These are phyloP conservation scores for Tripidium arundinaceum DNA, from an alignment of 202 grass and related monocot species.

Conservation along the genomic window DNA sequence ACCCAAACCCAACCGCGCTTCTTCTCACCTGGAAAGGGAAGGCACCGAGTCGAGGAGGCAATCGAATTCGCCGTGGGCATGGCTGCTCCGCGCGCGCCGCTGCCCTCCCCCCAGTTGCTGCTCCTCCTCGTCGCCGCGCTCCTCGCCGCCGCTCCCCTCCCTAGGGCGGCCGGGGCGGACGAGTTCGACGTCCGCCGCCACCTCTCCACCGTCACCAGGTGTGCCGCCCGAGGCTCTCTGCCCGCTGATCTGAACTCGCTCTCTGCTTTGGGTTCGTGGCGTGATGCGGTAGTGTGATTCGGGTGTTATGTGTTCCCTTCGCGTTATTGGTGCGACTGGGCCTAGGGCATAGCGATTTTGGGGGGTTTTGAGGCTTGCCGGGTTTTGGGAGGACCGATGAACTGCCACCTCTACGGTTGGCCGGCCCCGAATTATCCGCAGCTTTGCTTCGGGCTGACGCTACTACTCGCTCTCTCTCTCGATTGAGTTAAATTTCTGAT, in stretches of 20 bases:
- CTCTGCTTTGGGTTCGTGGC: background rate
- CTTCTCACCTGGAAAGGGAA: background rate
- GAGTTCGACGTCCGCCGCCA: constrained; percentile 82
- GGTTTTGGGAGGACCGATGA: background rate
- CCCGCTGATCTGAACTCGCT: constrained; percentile 11
- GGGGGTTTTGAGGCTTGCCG: background rate
- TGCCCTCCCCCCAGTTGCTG: constrained; percentile 1
- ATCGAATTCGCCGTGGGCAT: constrained; percentile 39
- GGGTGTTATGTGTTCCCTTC: background rate
- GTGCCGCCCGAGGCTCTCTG: background rate
- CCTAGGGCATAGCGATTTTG: background rate
- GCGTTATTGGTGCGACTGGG: background rate
- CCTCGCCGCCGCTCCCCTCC: constrained; percentile 26
- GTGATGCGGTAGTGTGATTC: background rate
- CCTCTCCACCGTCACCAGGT: constrained; percentile 98
- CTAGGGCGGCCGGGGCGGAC: background rate
- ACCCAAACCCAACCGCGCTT: background rate
- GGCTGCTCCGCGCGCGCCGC: constrained; percentile 16
- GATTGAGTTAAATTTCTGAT: background rate
- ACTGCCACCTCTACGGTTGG: background rate
- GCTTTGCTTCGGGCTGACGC: background rate
- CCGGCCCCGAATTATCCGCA: background rate
- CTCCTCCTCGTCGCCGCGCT: constrained; percentile 33
- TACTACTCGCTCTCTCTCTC: background rate
- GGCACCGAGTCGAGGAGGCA: background rate